Evolutionary conservation across 2,329 filamentous ascomycete species (phyloP), one percentile per base, ranked within the genome.

Genomic region (Teratosphaeria epicoccoides): DNA sequence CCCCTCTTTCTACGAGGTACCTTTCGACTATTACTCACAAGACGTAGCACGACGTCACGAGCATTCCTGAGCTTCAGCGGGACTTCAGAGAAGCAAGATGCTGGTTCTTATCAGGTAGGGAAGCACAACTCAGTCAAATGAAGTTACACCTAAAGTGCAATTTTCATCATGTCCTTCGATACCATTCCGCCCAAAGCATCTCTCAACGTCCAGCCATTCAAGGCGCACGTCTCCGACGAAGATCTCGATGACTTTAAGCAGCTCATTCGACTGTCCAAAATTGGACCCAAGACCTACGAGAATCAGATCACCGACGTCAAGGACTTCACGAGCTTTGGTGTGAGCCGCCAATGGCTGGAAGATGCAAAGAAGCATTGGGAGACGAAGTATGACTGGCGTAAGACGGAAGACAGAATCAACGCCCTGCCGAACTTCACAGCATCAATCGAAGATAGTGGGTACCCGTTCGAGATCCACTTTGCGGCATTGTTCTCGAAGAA

Each of bases 401-500:
- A 63, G 37, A 60, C 60, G 53, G 73, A 71, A 59, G 61, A 63
- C 17, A 58, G 61, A 14, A 72, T 78, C 57, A 79, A 79, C 58
- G 68, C 64, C 11, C 74, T 75, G 44, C 76, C 76, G 1, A 75
- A 79, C 54, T 80, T 72, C 65, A 75, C 64, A 1, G 63, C 68
- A 0, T 55, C 64, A 0, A 66, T 79, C 48, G 66, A 68, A 10
- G 71, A 75, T 23, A 63, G 64, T 4, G 65, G 66, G 17, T 55
- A 56, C 10, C 59, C 57, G 0, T 68, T 73, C 51, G 61, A 69
- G 3, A 66, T 81, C 40, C 78, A 81, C 58, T 82, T 82, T 58
- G 61, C 71, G 1, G 78, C 72, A 0, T 66, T 82, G 0, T 82
- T 81, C 52, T 80, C 77, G 0, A 56, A 67, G 12, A 73, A 71